A percentile compares a stretch with the other conserved stretches of the same genome.
Conservation (phyloP, 441 rosid genomes). For the Croton laevigatus region DNA sequence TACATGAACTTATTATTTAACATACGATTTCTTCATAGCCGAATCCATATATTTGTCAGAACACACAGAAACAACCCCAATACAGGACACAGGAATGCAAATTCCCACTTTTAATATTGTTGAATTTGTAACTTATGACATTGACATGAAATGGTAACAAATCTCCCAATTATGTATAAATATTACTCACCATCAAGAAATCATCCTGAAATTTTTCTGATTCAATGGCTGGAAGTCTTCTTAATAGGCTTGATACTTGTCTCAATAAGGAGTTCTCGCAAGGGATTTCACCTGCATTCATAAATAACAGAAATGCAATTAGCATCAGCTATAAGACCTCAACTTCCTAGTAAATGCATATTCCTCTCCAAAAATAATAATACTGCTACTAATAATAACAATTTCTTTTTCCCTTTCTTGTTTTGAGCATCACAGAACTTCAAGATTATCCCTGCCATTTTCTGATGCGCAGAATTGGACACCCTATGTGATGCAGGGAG, state of each 20-base stretch:
- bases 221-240: constrained; percentile 95
- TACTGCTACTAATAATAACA: too few species aligned
- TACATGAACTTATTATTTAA: not conserved
- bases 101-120: not conserved
- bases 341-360: not conserved
- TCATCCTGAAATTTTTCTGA: constrained; percentile 92
- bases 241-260: constrained; percentile 86
- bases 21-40: not conserved
- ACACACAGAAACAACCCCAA: not conserved
- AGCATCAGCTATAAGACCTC: not conserved
- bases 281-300: constrained; percentile 76
- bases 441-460: not conserved
- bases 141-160: not conserved
- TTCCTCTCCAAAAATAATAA: not conserved
- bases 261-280: constrained; percentile 81
- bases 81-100: not conserved
- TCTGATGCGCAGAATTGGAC: not conserved
- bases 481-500: too few species aligned
- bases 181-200: constrained; percentile 77
- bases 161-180: not conserved
- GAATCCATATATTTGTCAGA: not conserved
- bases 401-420: not conserved
- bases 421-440: not conserved
- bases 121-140: not conserved
- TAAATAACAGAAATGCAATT: constrained; percentile 19